Conservation (phyloP, 495 filamentous ascomycete species). For the Zalerion maritima region DNA sequence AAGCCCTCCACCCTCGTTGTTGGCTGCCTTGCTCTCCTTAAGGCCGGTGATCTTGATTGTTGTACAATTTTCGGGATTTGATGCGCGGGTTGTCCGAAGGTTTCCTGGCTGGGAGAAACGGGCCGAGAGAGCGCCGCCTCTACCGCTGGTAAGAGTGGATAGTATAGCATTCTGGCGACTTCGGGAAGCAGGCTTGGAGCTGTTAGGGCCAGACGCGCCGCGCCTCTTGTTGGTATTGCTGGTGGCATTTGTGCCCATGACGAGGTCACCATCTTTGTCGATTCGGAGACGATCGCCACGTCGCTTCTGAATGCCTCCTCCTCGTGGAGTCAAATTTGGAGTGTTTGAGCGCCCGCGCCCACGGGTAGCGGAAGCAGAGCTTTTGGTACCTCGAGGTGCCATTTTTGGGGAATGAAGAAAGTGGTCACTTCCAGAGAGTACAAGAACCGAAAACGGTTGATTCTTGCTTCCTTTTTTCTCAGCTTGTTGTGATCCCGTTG, state of each 20-base stretch:
- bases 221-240: conserved; percentile 22
- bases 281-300: conserved; percentile 29
- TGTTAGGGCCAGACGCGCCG: conserved; percentile 13
- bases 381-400: too few species aligned
- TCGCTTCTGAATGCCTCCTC: conserved; percentile 64
- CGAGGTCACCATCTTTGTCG: conserved; percentile 72
- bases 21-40: conserved; percentile 58
- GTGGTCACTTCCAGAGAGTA: too few species aligned
- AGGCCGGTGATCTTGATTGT: conserved; percentile 52
- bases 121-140: conserved; percentile 9
- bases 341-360: too few species aligned
- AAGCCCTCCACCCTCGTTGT: conserved; percentile 55
- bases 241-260: conserved; percentile 57
- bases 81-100: conserved; percentile 6
- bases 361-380: too few species aligned
- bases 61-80: conserved; percentile 10
- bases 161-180: conserved; percentile 5
- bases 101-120: conserved; percentile 6
- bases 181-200: conserved; percentile 9
- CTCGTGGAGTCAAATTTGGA: conserved; percentile 9
- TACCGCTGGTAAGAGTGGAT: conserved; percentile 9
- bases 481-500: too few species aligned
- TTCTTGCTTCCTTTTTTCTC: too few species aligned
- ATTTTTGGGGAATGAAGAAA: too few species aligned
- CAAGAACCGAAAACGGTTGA: too few species aligned